Base-by-base conservation (phyloP, 768 basidiomycete species). In the Kwoniella europaea region DNA sequence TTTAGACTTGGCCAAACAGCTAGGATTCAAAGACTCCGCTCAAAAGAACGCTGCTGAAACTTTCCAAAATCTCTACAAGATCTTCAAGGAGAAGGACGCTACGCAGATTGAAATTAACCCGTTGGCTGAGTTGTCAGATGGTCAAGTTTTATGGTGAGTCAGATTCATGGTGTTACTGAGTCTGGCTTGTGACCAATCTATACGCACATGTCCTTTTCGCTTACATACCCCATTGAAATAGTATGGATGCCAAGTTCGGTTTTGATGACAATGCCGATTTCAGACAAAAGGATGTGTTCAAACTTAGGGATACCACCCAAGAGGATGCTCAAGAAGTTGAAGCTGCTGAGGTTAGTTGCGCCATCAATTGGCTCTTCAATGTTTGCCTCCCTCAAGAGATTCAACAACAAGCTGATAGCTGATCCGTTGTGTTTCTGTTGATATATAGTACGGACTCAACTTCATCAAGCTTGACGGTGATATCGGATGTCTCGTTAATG, bases 191-290 rank as follows among this genome's bases (percentile, higher is more conserved):
- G 61, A 18, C 43, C 35, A 35, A 35, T 35, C 35, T 1, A 7
- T 35, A 35, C 4, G 35, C 5, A 35, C 5, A 35, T 35, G 6
- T 35, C 35, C 35, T 6, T 35, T 35, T 35, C 35, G 35, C 35
- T 35, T 9, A 35, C 35, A 35, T 7, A 35, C 4, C 53, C 20
- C 22, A 0, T 13, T n/a, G 59, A 18, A 2, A 13, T 74, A 96
- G 95, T 86, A 98, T 99, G 97, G 97, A 99, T 84, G 97, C 97
- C 83, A 99, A 99, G 85, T 93, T 98, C 72, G 94, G 94, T n/a
- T 99, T 99, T 79, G 97, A 99, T 79, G 97, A 99, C 83, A 98
- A 99, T 81, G 97, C 97, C 46, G 94, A 94, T 81, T 99, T 99
- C 89, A 91, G 97, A 71, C 97, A 99, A 82, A 85, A 89, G 79